Conservation (phyloP, 352 stramenopile species). For the Phytophthora tubulina region DNA sequence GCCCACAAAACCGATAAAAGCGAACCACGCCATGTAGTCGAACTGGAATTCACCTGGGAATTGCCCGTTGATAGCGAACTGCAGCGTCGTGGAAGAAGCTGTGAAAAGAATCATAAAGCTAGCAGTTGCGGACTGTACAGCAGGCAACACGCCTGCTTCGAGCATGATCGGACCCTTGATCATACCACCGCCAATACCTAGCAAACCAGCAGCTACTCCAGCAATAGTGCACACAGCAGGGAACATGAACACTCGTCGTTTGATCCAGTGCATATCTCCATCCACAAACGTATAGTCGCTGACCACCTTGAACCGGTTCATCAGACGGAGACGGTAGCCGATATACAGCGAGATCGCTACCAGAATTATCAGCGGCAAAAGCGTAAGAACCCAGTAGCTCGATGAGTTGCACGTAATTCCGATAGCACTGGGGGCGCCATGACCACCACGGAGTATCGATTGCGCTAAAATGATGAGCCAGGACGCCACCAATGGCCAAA, state of each 20-base stretch:
- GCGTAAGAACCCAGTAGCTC: conserved; percentile 94
- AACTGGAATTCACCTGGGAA: conserved; percentile 79
- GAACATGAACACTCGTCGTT: conserved; percentile 88
- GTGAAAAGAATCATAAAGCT: conserved; percentile 92
- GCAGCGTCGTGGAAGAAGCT: conserved; percentile 93
- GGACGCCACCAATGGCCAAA: conserved; percentile 55
- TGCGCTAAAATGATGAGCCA: conserved; percentile 76
- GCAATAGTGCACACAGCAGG: conserved; percentile 92
- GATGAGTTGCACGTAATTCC: conserved; percentile 92
- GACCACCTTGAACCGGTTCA: conserved; percentile 69
- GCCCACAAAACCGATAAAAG: conserved; percentile 90
- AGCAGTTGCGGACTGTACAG: conserved; percentile 90
- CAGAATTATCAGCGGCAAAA: conserved; percentile 79
- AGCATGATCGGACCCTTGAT: conserved; percentile 98
- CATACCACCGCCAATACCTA: conserved; percentile 97
- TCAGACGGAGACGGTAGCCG: conserved; percentile 53
- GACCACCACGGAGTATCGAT: conserved; percentile 67
- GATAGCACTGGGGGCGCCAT: conserved; percentile 74
- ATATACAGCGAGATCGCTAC: conserved; percentile 55
- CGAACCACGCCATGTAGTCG: conserved; percentile 93
- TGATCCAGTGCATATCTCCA: conserved; percentile 96
- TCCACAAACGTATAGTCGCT: conserved; percentile 79
- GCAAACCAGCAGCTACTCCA: conserved; percentile 94
- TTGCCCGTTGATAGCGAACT: conserved; percentile 80
- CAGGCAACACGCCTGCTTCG: conserved; percentile 94